Conservation (phyloP, 2,329 filamentous ascomycete species). For the Hymenotorrendiella dingleyae region DNA sequence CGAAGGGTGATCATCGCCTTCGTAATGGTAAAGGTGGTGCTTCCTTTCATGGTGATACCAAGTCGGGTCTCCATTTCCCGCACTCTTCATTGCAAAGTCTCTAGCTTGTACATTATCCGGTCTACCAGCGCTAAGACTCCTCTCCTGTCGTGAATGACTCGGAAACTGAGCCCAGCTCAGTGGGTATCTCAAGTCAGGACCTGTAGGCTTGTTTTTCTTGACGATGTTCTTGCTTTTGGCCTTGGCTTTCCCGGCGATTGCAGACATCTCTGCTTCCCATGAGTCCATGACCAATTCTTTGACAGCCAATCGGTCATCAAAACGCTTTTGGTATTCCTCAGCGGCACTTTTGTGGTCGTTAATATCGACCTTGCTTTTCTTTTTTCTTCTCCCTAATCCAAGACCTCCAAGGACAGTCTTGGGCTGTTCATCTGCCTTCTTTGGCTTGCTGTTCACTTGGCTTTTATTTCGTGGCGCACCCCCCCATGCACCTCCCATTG, state of each 20-base stretch:
- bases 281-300: slow-evolving; percentile 21
- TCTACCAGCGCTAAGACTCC: slow-evolving; percentile 16
- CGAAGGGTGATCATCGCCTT: slow-evolving; percentile 16
- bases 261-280: slow-evolving; percentile 23
- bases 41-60: slow-evolving; percentile 16
- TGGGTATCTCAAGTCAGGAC: slow-evolving; percentile 22
- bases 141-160: slow-evolving; percentile 23
- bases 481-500: slow-evolving; percentile 1
- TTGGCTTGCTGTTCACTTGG: neutral
- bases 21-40: slow-evolving; percentile 15
- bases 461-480: slow-evolving; percentile 3
- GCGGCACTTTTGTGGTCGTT: slow-evolving; percentile 10
- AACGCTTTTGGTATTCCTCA: slow-evolving; percentile 15
- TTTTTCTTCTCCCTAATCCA: slow-evolving; percentile 7
- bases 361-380: slow-evolving; percentile 10
- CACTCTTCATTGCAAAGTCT: slow-evolving; percentile 21
- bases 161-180: slow-evolving; percentile 25
- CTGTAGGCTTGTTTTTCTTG: slow-evolving; percentile 14
- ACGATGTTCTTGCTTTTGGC: slow-evolving; percentile 20
- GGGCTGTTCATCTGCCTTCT: slow-evolving; percentile 1
- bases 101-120: slow-evolving; percentile 14
- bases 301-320: slow-evolving; percentile 15
- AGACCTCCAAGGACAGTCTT: slow-evolving; percentile 5
- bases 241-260: slow-evolving; percentile 19
- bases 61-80: slow-evolving; percentile 14